Conservation (phyloP, 2,329 filamentous ascomycete genomes). For the Penicillium sp. region DNA sequence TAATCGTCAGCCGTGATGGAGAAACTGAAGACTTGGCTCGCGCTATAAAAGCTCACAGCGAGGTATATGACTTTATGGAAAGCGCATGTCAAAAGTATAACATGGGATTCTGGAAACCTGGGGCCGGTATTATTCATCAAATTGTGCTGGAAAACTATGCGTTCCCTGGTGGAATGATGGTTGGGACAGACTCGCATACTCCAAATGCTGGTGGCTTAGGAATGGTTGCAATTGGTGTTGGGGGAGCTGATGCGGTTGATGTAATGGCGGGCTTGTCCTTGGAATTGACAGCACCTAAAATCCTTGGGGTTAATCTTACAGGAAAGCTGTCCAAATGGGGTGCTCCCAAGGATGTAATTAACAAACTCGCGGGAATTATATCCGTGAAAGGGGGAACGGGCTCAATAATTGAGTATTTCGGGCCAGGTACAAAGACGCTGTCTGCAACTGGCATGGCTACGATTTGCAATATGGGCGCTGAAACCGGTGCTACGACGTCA, state of each 20-base stretch:
- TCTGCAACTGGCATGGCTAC: constrained; percentile 86
- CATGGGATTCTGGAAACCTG: constrained; percentile 99
- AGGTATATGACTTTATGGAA: constrained; percentile 96
- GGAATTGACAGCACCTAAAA: constrained; percentile 96
- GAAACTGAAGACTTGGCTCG: constrained; percentile 89
- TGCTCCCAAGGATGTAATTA: constrained; percentile 91
- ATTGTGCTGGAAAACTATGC: constrained; percentile 98
- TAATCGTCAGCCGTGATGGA: constrained; percentile 93
- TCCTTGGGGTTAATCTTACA: constrained; percentile 94
- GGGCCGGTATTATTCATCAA: constrained; percentile 99
- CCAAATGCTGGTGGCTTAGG: constrained; percentile 95
- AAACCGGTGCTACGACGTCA: constrained; percentile 74
- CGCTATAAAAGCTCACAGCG: constrained; percentile 93
- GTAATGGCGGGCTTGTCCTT: constrained; percentile 96
- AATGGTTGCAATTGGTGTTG: constrained; percentile 92
- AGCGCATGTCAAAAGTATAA: constrained; percentile 97
- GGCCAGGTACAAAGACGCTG: constrained; percentile 69
- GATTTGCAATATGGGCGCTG: constrained; percentile 66
- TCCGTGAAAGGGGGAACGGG: constrained; percentile 98
- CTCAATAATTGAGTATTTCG: constrained; percentile 60
- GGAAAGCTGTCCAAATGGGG: constrained; percentile 88
- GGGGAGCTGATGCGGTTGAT: constrained; percentile 96
- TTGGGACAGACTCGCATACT: constrained; percentile 96
- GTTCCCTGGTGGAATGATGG: constrained; percentile 96
- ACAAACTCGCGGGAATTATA: constrained; percentile 93